These are phyloP conservation scores for Chionographis japonica DNA, from an alignment of 106 monocot species.

Conservation along the genomic window DNA sequence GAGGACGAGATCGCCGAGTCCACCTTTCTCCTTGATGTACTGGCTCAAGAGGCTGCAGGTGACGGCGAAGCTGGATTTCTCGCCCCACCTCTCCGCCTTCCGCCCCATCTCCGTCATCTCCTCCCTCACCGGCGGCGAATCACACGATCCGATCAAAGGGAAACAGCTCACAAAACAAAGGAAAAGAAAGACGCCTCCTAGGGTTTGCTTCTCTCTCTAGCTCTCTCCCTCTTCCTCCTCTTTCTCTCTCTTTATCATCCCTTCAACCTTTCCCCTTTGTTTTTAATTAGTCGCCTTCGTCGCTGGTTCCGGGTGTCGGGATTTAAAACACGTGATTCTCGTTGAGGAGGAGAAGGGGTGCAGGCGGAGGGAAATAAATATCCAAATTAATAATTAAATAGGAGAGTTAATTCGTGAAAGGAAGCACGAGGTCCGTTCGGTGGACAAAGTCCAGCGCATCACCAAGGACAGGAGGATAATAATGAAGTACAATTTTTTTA, in stretches of 20 bases:
- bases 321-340: constrained; percentile 2
- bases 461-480: no score
- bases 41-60: constrained; percentile 63
- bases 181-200: no score
- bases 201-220: background rate
- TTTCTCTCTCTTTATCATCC: background rate
- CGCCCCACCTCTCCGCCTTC: constrained; percentile 17
- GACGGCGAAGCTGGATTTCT: constrained; percentile 44
- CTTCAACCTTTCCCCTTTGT: no score
- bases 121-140: background rate
- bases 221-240: background rate
- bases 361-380: no score
- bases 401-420: no score
- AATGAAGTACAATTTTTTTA: no score
- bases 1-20: constrained; percentile 53
- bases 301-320: background rate
- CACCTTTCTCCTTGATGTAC: constrained; percentile 70
- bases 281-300: background rate
- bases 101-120: constrained; percentile 13
- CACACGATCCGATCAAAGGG: no score
- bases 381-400: no score
- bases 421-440: no score
- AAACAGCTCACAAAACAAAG: no score
- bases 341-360: background rate
- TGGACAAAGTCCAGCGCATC: no score